Evolutionary conservation across 2,329 filamentous ascomycete species (phyloP), one percentile per base, ranked within the genome.

Genomic region (Talaromyces verruculosus): DNA sequence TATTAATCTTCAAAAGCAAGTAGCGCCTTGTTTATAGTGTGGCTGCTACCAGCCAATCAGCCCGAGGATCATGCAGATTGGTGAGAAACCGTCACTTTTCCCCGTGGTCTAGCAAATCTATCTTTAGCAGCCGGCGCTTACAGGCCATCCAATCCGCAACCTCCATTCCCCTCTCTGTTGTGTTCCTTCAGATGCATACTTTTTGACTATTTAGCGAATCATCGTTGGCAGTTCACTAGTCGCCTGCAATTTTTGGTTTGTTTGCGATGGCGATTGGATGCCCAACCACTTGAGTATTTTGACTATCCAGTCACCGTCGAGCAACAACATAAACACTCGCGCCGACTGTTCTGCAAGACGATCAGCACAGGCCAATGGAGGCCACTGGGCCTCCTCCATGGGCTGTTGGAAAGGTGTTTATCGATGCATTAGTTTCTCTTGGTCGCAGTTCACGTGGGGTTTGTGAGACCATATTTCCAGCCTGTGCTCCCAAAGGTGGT

Each of bases 381-480:
- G n/a, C 57, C 39, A 41, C 22, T 8, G 3, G 57, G 57, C 37
- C 57, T 41, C 57, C 57, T 60, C 57, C 57, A 60, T 41, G 37
- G 57, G 15, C 57, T 17, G 53, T 57, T 37, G 4, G 11, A 30
- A 45, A 45, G 22, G 57, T 60, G 53, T 57, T 57, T 37, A 57
- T 37, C 33, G n/a, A 19, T 57, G 53, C 53, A 57, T 57, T 57
- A 57, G 53, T 57, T 45, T 43, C 39, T 43, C 57, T 43, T 59
- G 35, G 35, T 43, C 22, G 19, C 17, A 45, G 22, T 45, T 60
- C 57, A 45, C 57, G 57, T 60, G 57, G 37, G 39, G 57, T 43
- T 45, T 49, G 58, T 62, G 64, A 65, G 59, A 62, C 63, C 64
- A 65, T 60, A 13, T 37, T 28, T 13, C 45, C 47, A 51, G 47